A percentile compares a stretch with the other conserved stretches of the same genome.
These are phyloP conservation scores for Nemania sp. DNA, from an alignment of 2,329 filamentous ascomycete genomes.

Conservation along the genomic window DNA sequence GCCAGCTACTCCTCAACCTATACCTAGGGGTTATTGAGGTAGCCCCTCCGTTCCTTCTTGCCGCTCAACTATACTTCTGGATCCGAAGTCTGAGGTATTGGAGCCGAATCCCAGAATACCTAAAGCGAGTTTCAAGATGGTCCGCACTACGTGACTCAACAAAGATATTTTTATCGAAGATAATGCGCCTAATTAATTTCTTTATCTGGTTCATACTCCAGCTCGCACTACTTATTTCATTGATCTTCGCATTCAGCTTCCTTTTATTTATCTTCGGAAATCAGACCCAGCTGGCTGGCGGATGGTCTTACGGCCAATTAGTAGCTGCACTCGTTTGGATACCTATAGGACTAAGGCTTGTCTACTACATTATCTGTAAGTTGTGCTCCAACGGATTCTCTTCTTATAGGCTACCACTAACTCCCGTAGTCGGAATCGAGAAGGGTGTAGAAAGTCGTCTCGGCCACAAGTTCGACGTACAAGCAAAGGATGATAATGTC, in stretches of 20 bases:
- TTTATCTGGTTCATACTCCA: background rate
- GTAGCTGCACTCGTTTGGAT: slow-evolving; percentile 14
- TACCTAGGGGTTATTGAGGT: background rate
- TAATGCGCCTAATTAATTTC: background rate
- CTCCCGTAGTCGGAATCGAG: slow-evolving; percentile 6
- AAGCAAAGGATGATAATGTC: background rate
- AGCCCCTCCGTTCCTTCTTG: background rate
- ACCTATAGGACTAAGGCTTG: slow-evolving; percentile 6
- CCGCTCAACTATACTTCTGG: background rate
- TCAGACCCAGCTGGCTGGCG: background rate
- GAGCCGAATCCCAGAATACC: background rate
- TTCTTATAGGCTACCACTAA: background rate
- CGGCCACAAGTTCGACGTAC: background rate
- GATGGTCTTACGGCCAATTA: slow-evolving; percentile 23
- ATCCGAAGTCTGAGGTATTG: background rate
- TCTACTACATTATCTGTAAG: slow-evolving; percentile 19
- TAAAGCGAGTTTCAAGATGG: background rate
- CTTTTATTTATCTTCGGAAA: background rate
- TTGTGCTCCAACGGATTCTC: too few species aligned
- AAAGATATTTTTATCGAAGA: background rate
- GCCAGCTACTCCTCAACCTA: background rate
- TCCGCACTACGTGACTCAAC: background rate
- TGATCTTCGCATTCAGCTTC: background rate
- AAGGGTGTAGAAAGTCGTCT: slow-evolving; percentile 10
- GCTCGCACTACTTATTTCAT: background rate